Percentiles rank a stretch among this genome's conserved stretches.
These are phyloP conservation scores for Mucor racemosus DNA, from an alignment of 371 early-diverging fungal species.

Conservation along the genomic window DNA sequence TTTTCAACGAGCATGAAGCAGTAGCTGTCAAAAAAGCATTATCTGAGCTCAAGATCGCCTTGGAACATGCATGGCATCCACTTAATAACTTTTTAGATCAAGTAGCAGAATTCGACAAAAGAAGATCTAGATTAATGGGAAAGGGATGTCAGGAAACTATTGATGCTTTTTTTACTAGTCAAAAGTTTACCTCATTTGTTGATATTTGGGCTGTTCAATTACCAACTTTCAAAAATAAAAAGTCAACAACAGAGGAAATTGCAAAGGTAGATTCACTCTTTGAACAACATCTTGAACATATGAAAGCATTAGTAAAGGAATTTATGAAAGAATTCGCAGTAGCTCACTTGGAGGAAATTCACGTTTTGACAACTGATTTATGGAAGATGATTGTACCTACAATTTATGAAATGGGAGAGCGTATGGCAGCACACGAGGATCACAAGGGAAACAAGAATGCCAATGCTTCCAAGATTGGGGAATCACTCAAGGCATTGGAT, in stretches of 20 bases:
- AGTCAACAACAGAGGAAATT: slow-evolving; percentile 31
- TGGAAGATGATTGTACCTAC: slow-evolving; percentile 48
- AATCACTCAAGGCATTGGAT: slow-evolving; percentile 12
- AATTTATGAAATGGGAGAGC: slow-evolving; percentile 46
- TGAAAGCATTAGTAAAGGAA: slow-evolving; percentile 18
- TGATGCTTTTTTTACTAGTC: slow-evolving; percentile 35
- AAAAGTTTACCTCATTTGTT: slow-evolving; percentile 36
- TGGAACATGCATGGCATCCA: slow-evolving; percentile 52
- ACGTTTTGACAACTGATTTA: slow-evolving; percentile 33
- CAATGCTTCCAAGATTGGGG: not conserved
- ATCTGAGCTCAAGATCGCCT: slow-evolving; percentile 40
- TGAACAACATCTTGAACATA: slow-evolving; percentile 49
- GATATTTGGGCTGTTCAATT: slow-evolving; percentile 34
- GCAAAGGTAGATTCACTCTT: slow-evolving; percentile 62
- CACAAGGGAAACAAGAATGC: slow-evolving; percentile 11
- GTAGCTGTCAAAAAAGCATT: slow-evolving; percentile 42
- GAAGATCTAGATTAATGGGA: slow-evolving; percentile 44
- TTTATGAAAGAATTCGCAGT: slow-evolving; percentile 39
- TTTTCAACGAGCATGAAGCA: slow-evolving; percentile 67
- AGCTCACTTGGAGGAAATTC: slow-evolving; percentile 32
- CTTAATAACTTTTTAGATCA: slow-evolving; percentile 49
- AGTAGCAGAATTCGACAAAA: slow-evolving; percentile 39
- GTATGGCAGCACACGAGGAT: slow-evolving; percentile 29
- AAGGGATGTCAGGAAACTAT: slow-evolving; percentile 36
- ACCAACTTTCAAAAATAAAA: slow-evolving; percentile 31